Conservation (phyloP, 148 eudicot species). For the Oxyria digyna region DNA sequence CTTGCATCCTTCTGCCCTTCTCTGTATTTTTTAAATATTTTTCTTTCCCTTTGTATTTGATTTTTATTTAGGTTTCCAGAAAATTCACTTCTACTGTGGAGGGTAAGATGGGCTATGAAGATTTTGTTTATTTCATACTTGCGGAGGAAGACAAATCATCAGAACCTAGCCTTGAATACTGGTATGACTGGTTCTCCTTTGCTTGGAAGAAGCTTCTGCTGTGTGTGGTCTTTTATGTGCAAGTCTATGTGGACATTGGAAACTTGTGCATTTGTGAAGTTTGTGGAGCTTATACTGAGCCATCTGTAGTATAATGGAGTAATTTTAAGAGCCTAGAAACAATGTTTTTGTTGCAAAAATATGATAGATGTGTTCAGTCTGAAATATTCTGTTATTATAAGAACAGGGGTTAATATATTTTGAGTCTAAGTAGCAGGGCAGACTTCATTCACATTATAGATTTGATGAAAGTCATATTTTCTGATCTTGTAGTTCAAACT, state of each 20-base stretch:
- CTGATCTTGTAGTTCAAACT: neutral
- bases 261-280: neutral
- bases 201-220: neutral
- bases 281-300: neutral
- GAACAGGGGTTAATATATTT: neutral
- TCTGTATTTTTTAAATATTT: neutral
- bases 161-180: slow-evolving; percentile 93
- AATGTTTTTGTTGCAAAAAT: neutral
- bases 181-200: slow-evolving; percentile 30
- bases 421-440: neutral
- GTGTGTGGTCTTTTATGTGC: neutral
- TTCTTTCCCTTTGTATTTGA: neutral
- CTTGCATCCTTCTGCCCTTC: neutral
- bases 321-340: neutral
- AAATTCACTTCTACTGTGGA: slow-evolving; percentile 81
- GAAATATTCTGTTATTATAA: neutral
- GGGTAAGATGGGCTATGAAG: slow-evolving; percentile 99
- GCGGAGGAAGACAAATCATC: slow-evolving; percentile 97
- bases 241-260: neutral
- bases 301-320: neutral
- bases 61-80: slow-evolving; percentile 47
- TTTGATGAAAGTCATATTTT: neutral
- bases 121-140: slow-evolving; percentile 88
- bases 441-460: neutral
- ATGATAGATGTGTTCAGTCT: neutral